These are phyloP conservation scores for Cydonia oblonga DNA, from an alignment of 331 rosid species.

Conservation along the genomic window DNA sequence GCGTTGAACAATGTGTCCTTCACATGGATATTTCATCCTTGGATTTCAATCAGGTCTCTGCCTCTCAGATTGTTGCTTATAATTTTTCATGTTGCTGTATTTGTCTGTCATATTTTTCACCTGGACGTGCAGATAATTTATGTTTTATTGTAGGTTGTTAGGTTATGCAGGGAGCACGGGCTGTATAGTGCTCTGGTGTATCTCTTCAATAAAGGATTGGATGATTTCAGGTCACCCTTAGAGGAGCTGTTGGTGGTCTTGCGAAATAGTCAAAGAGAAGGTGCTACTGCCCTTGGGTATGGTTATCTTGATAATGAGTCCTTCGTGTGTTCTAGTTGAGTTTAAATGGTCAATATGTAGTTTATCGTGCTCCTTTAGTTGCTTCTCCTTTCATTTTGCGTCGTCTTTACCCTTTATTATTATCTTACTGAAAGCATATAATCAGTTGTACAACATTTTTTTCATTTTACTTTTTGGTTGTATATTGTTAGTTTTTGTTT, in stretches of 20 bases:
- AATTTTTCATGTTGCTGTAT: background rate
- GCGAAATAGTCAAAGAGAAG: slow-evolving; percentile 53
- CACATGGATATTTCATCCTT: slow-evolving; percentile 99
- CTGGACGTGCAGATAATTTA: background rate
- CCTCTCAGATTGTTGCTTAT: slow-evolving; percentile 17
- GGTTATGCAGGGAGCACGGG: slow-evolving; percentile 89
- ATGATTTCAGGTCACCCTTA: slow-evolving; percentile 85
- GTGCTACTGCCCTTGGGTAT: slow-evolving; percentile 64
- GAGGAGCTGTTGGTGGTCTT: slow-evolving; percentile 86
- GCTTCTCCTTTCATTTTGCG: background rate
- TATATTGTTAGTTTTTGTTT: slow-evolving; percentile 6
- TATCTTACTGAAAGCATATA: background rate
- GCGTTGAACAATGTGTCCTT: slow-evolving; percentile 95
- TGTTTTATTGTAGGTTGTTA: slow-evolving; percentile 51
- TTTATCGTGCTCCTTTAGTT: background rate
- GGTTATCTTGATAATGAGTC: slow-evolving; percentile 7
- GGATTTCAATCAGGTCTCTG: slow-evolving; percentile 87
- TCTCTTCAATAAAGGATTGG: slow-evolving; percentile 88
- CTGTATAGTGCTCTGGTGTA: slow-evolving; percentile 84
- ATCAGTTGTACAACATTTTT: background rate
- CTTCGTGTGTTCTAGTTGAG: background rate
- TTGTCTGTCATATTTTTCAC: slow-evolving; percentile 12
- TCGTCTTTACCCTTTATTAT: background rate
- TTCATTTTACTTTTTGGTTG: slow-evolving; percentile 1
- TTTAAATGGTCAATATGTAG: background rate